phyloP scores from a whole-genome alignment of 2,329 filamentous ascomycete species.

The Diatrype stigma region DNA sequence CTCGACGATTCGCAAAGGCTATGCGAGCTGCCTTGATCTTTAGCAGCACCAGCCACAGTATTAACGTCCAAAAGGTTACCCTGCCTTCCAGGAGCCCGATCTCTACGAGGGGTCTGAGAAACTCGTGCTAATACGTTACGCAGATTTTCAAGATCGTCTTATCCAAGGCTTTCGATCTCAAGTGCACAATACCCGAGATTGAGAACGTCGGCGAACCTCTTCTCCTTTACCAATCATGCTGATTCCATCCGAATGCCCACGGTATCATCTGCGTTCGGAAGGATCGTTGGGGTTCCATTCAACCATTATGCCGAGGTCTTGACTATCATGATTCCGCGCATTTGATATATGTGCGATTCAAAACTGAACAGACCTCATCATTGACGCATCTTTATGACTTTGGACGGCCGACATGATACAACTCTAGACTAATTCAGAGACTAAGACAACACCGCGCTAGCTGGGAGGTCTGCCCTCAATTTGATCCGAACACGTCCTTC shows the following conservation, averaged over 20 bases:
- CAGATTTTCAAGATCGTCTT: slow-evolving; percentile 99
- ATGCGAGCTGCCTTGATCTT: slow-evolving; percentile 98
- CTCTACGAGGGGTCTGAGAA: background rate
- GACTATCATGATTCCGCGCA: background rate
- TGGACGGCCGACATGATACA: background rate
- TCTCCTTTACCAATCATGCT: slow-evolving; percentile 76
- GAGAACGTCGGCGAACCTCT: slow-evolving; percentile 96
- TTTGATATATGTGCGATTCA: background rate
- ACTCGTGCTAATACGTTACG: slow-evolving; percentile 4
- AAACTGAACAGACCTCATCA: background rate
- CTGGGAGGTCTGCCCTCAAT: background rate
- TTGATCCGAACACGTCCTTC: background rate
- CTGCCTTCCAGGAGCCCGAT: background rate
- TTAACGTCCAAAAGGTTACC: slow-evolving; percentile 93
- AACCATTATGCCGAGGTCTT: background rate
- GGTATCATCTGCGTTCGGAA: background rate
- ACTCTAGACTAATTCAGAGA: background rate
- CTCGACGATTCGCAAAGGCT: slow-evolving; percentile 91
- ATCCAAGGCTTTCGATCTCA: slow-evolving; percentile 96
- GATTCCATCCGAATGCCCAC: slow-evolving; percentile 1
- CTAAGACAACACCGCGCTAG: background rate
- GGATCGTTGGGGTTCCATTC: background rate
- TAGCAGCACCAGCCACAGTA: slow-evolving; percentile 97
- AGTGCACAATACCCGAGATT: slow-evolving; percentile 98
- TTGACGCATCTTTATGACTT: background rate